Evolutionary conservation across 148 eudicot species (phyloP).

Genomic region (Rhododendron henanense): DNA sequence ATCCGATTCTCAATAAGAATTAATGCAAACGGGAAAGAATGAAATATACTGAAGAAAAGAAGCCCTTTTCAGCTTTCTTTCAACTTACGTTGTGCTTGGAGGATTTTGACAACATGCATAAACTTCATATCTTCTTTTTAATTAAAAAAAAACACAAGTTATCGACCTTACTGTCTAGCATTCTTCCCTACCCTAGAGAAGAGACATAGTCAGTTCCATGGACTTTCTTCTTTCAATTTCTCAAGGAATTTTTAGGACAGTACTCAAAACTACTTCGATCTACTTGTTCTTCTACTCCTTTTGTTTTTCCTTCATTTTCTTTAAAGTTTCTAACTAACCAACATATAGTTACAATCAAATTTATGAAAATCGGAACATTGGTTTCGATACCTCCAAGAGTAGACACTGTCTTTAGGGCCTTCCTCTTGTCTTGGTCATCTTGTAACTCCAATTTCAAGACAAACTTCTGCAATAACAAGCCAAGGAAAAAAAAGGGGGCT

Average conservation of each 20-base stretch:
- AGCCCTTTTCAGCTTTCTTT: background rate
- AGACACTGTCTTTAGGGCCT: constrained; percentile 73
- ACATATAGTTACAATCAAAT: background rate
- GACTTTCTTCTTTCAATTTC: background rate
- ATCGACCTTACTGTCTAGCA: background rate
- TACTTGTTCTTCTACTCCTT: background rate
- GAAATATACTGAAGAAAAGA: background rate
- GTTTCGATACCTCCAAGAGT: constrained; percentile 52
- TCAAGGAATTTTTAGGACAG: background rate
- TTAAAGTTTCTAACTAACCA: background rate
- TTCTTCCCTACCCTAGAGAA: background rate
- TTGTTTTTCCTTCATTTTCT: background rate
- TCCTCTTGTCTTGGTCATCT: constrained; percentile 70
- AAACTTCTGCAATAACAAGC: constrained; percentile 47
- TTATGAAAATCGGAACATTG: background rate
- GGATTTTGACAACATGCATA: background rate
- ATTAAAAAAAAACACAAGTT: background rate
- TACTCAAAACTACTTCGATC: background rate
- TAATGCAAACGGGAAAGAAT: background rate
- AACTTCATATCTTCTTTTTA: background rate
- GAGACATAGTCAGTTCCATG: background rate
- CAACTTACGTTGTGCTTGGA: background rate
- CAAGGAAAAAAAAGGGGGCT: background rate
- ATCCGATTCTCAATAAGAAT: background rate
- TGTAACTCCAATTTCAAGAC: constrained; percentile 66